Evolutionary conservation across 1,284 basidiomycete genomes (phyloP).

Genomic region (Leucoagaricus sp.): DNA sequence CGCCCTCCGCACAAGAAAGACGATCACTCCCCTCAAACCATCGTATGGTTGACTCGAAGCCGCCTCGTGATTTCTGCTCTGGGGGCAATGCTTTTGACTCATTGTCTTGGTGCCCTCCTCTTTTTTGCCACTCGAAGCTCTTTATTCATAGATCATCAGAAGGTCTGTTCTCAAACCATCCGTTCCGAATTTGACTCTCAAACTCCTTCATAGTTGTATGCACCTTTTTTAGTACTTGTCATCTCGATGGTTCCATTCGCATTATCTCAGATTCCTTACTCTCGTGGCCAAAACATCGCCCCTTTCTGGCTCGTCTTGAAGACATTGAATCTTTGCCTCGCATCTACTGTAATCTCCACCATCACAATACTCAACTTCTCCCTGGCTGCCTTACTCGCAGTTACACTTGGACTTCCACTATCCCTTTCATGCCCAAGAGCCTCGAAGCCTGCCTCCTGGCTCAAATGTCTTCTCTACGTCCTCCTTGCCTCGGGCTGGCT

Average conservation of each 20-base stretch:
- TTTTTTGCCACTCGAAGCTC: slow-evolving; percentile 47
- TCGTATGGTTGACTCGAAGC: slow-evolving; percentile 29
- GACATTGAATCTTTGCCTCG: slow-evolving; percentile 72
- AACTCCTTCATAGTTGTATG: slow-evolving; percentile 14
- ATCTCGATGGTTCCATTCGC: slow-evolving; percentile 16
- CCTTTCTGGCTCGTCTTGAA: slow-evolving; percentile 59
- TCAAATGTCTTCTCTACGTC: slow-evolving; percentile 45
- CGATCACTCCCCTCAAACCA: background rate
- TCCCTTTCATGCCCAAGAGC: slow-evolving; percentile 41
- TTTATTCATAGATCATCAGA: slow-evolving; percentile 39
- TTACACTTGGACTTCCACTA: slow-evolving; percentile 62
- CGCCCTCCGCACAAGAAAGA: slow-evolving; percentile 25
- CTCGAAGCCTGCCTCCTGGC: slow-evolving; percentile 16
- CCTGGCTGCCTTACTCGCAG: slow-evolving; percentile 70
- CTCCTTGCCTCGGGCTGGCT: slow-evolving; percentile 60
- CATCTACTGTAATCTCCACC: slow-evolving; percentile 83
- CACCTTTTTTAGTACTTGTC: slow-evolving; percentile 31
- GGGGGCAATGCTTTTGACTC: slow-evolving; percentile 54
- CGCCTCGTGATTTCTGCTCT: slow-evolving; percentile 53
- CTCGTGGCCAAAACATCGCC: slow-evolving; percentile 25
- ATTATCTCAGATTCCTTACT: slow-evolving; percentile 2
- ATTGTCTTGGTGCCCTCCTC: slow-evolving; percentile 49
- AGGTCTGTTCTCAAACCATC: slow-evolving; percentile 33
- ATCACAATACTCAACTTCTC: slow-evolving; percentile 90
- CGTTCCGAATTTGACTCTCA: slow-evolving; percentile 17